Evolutionary conservation across 139 green algal species (phyloP).

Genomic region (Raphidocelis subcapitata): DNA sequence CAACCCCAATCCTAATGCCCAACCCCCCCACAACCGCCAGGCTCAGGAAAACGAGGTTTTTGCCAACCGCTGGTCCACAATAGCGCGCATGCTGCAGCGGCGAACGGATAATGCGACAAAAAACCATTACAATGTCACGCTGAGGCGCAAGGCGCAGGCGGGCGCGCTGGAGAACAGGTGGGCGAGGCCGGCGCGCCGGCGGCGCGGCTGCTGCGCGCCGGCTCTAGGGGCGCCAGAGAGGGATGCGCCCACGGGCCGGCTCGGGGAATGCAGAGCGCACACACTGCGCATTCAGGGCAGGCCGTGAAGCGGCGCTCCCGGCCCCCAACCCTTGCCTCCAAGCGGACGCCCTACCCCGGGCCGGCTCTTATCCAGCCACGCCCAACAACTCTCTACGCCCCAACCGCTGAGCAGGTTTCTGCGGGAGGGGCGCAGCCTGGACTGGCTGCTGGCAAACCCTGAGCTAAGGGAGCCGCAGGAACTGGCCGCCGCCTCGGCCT

Average conservation of each 20-base stretch:
- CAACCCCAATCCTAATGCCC: not conserved
- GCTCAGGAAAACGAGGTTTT: not conserved
- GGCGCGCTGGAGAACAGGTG: constrained; percentile 37
- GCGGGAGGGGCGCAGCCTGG: constrained; percentile 7
- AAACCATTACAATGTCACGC: constrained; percentile 62
- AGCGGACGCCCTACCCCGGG: not conserved
- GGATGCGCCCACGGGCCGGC: not conserved
- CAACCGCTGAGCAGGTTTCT: constrained; percentile 18
- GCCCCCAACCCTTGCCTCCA: not conserved
- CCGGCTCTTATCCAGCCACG: not conserved
- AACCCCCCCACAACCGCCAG: not conserved
- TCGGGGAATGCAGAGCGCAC: not conserved
- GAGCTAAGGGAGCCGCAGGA: constrained; percentile 3
- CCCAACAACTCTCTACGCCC: not conserved
- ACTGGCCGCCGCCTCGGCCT: constrained; percentile 5
- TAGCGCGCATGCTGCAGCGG: constrained; percentile 60
- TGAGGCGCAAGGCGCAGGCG: constrained; percentile 46
- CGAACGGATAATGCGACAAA: constrained; percentile 67
- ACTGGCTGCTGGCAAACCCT: constrained; percentile 30
- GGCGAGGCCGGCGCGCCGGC: not conserved
- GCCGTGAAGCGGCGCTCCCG: not conserved
- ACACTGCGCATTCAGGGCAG: not conserved
- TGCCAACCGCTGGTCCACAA: constrained; percentile 13
- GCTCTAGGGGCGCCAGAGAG: not conserved
- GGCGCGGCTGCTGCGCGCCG: not conserved